A percentile compares a stretch with the other conserved stretches of the same genome.
Conservation (phyloP, 2,329 filamentous ascomycete genomes). For the Verticillium isaacii region DNA sequence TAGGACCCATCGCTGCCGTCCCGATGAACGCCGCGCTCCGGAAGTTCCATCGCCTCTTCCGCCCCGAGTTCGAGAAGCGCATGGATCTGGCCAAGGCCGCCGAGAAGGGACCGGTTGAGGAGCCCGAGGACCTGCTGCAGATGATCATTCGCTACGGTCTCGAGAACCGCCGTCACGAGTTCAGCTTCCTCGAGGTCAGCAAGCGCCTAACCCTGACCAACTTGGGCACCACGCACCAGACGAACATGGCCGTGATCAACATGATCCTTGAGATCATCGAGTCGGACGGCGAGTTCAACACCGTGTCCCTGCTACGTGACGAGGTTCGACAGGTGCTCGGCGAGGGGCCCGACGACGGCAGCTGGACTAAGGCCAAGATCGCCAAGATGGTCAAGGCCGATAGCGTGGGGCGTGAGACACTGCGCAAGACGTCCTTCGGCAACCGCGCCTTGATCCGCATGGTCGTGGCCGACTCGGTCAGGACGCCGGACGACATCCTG, state of each 20-base stretch:
- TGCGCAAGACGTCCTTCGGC: slow-evolving; percentile 28
- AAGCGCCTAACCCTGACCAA: slow-evolving; percentile 26
- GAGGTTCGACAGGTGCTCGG: slow-evolving; percentile 27
- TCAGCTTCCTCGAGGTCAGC: slow-evolving; percentile 22
- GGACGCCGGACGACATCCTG: slow-evolving; percentile 23
- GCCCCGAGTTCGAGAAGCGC: slow-evolving; percentile 18
- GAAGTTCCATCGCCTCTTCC: slow-evolving; percentile 20
- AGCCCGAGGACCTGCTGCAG: slow-evolving; percentile 33
- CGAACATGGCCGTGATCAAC: slow-evolving; percentile 32
- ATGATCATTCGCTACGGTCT: slow-evolving; percentile 34
- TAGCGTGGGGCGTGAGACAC: slow-evolving; percentile 36
- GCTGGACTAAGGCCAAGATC: slow-evolving; percentile 34
- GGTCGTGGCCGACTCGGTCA: slow-evolving; percentile 21
- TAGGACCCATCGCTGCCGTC: slow-evolving; percentile 21
- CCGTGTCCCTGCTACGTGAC: slow-evolving; percentile 28
- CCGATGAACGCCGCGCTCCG: slow-evolving; percentile 15
- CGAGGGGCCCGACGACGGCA: slow-evolving; percentile 11
- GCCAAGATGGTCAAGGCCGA: slow-evolving; percentile 32
- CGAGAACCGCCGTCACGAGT: slow-evolving; percentile 31
- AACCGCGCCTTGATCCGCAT: slow-evolving; percentile 22
- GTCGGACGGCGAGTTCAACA: slow-evolving; percentile 29
- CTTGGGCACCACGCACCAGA: slow-evolving; percentile 35
- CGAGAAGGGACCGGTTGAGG: slow-evolving; percentile 8
- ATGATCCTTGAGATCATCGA: slow-evolving; percentile 30
- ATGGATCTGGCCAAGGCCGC: slow-evolving; percentile 14